Percentiles rank a stretch among this genome's conserved stretches.
phyloP scores from a whole-genome alignment of 495 filamentous ascomycete species.

The Neurospora sp. region DNA sequence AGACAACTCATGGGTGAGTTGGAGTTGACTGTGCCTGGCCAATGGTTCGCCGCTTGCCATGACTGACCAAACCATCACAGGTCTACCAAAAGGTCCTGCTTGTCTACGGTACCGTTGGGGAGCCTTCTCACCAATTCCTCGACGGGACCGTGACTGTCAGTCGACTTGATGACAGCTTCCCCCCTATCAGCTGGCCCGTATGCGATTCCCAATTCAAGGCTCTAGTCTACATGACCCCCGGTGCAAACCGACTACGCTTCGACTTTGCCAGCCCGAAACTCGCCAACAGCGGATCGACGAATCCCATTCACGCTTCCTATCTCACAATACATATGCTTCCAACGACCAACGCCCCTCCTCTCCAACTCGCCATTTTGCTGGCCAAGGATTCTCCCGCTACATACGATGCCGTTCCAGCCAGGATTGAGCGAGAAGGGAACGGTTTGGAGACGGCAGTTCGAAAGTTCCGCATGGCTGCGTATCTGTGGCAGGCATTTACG shows the following conservation, averaged over 20 bases:
- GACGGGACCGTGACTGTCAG: conserved; percentile 73
- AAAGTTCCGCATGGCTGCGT: conserved; percentile 85
- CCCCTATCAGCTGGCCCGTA: conserved; percentile 73
- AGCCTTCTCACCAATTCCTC: conserved; percentile 55
- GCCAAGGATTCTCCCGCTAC: conserved; percentile 81
- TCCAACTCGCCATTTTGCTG: conserved; percentile 76
- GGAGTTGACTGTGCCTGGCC: conserved; percentile 1
- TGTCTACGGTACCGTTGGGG: conserved; percentile 68
- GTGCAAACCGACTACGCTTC: conserved; percentile 74
- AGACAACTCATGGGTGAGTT: conserved; percentile 72
- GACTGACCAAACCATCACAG: conserved; percentile 31
- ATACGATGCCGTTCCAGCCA: conserved; percentile 71
- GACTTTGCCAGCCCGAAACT: conserved; percentile 79
- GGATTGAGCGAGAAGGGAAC: conserved; percentile 69
- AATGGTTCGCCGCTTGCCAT: neutral
- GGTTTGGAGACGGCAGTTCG: conserved; percentile 65
- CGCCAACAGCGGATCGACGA: conserved; percentile 55
- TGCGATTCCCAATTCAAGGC: conserved; percentile 82
- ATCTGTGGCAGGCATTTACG: conserved; percentile 93
- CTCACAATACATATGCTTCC: conserved; percentile 78
- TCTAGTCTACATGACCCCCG: conserved; percentile 75
- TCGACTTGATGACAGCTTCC: conserved; percentile 77
- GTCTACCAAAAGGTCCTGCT: conserved; percentile 84
- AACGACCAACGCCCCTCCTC: conserved; percentile 59
- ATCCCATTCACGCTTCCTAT: conserved; percentile 65